Evolutionary conservation across 1,139 yeast genomes (phyloP).

Genomic region (Sugiyamaella pinicola): DNA sequence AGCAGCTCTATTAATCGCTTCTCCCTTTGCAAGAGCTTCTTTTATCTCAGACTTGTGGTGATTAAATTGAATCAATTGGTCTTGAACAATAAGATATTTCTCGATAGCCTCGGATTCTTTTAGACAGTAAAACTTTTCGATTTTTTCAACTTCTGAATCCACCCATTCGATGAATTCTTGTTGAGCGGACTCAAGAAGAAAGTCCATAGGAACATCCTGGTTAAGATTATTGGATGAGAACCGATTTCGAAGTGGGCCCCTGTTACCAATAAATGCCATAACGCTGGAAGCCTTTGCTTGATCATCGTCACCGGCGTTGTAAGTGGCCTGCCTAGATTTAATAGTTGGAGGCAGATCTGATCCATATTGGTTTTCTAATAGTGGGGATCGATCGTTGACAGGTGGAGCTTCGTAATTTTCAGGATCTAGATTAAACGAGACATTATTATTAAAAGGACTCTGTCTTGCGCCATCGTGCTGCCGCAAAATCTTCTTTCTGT

Average conservation of each 20-base stretch:
- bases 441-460: neutral
- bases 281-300: neutral
- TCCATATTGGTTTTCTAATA: conserved; percentile 25
- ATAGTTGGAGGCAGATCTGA: neutral
- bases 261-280: conserved; percentile 2
- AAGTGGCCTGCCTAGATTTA: neutral
- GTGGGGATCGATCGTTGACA: conserved; percentile 40
- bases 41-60: conserved; percentile 47
- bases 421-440: neutral
- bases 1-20: conserved; percentile 30
- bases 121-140: conserved; percentile 60
- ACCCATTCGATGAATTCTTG: conserved; percentile 63
- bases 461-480: neutral
- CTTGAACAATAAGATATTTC: conserved; percentile 63
- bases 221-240: neutral
- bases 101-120: conserved; percentile 64
- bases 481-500: neutral
- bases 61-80: conserved; percentile 64
- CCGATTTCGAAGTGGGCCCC: conserved; percentile 10
- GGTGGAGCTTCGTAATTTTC: conserved; percentile 9
- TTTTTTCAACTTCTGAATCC: conserved; percentile 57
- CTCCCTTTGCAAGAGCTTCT: conserved; percentile 24
- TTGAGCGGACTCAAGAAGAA: conserved; percentile 37
- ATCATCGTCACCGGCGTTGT: neutral
- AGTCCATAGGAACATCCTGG: conserved; percentile 15